phyloP scores from a whole-genome alignment of 805 yeast species.

The Hanseniaspora taiwanica region DNA sequence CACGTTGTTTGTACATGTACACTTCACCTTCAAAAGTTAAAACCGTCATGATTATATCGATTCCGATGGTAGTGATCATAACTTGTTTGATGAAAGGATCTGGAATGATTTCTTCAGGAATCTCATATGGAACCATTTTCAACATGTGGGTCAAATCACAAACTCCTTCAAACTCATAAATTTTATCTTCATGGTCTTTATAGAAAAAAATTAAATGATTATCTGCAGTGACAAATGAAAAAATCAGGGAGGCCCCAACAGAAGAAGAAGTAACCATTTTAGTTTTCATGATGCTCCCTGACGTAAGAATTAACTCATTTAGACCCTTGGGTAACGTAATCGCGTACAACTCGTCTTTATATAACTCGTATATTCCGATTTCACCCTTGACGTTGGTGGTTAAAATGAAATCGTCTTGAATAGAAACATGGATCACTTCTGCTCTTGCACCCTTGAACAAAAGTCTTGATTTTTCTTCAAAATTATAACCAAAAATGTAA shows the following conservation, averaged over 20 bases:
- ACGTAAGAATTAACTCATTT: constrained; percentile 44
- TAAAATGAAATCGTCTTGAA: constrained; percentile 50
- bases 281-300: constrained; percentile 50
- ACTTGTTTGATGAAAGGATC: constrained; percentile 67
- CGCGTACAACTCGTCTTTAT: constrained; percentile 24
- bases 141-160: constrained; percentile 28
- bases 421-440: constrained; percentile 50
- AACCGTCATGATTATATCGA: constrained; percentile 54
- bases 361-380: constrained; percentile 41
- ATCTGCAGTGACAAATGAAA: constrained; percentile 63
- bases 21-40: constrained; percentile 77
- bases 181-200: constrained; percentile 32
- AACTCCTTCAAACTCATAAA: constrained; percentile 26
- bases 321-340: constrained; percentile 22
- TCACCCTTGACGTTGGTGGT: constrained; percentile 60
- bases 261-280: constrained; percentile 33
- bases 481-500: constrained; percentile 46
- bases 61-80: constrained; percentile 34
- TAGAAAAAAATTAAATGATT: constrained; percentile 56
- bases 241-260: constrained; percentile 26
- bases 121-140: constrained; percentile 22
- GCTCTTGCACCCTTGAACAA: constrained; percentile 30
- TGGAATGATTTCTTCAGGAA: constrained; percentile 33
- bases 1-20: constrained; percentile 42
- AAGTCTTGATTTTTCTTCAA: constrained; percentile 38